Conservation (phyloP, 2,329 filamentous ascomycete genomes). For the Cladosporium austrohemisphaericum region DNA sequence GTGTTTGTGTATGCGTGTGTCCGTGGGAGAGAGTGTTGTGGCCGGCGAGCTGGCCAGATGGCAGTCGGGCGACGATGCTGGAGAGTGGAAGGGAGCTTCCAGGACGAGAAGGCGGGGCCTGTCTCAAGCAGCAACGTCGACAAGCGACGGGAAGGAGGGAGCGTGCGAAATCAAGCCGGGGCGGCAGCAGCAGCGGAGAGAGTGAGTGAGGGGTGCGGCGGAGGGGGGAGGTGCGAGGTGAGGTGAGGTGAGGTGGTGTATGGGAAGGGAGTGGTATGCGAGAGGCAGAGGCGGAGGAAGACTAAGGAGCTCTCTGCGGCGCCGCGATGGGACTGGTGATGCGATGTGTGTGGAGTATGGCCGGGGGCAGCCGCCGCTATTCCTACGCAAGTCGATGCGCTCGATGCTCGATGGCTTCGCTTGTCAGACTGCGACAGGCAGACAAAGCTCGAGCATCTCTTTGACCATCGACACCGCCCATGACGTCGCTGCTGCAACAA, state of each 20-base stretch:
- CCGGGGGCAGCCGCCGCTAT: not conserved
- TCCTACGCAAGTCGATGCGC: too few relatives aligned
- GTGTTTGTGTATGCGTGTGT: not conserved
- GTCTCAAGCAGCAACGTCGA: conserved; percentile 6
- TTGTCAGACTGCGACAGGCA: not conserved
- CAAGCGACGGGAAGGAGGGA: conserved; percentile 2
- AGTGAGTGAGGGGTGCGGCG: not conserved
- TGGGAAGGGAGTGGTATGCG: not conserved
- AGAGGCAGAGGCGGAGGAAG: not conserved
- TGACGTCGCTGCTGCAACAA: too few relatives aligned
- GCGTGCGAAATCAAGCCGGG: too few relatives aligned
- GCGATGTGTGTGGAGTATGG: conserved; percentile 5
- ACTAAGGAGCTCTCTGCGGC: not conserved
- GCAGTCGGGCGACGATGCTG: conserved; percentile 5
- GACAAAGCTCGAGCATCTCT: not conserved
- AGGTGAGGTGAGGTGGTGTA: not conserved
- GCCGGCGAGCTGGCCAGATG: not conserved
- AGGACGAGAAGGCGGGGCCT: conserved; percentile 2
- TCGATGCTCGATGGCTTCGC: too few relatives aligned
- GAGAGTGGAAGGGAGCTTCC: not conserved
- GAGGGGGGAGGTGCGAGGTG: not conserved
- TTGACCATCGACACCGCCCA: not conserved
- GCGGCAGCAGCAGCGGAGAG: not conserved
- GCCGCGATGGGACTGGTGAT: not conserved
- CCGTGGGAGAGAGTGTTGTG: conserved; percentile 10